These are phyloP conservation scores for Moesziomyces globuligerus DNA, from an alignment of 1,284 basidiomycete genomes.

Conservation along the genomic window DNA sequence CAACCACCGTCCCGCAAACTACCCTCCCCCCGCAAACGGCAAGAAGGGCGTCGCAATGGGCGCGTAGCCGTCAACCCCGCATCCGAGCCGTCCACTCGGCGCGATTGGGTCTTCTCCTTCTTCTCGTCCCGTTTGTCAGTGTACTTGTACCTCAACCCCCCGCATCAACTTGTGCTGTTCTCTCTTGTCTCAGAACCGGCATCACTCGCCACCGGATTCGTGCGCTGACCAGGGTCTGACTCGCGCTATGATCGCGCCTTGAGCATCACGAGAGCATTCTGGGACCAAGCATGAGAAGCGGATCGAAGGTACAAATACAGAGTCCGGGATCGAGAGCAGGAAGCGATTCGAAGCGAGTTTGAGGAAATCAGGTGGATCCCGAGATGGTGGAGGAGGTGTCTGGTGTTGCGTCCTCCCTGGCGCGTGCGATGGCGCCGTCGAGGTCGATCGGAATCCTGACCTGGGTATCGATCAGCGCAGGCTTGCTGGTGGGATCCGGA, in stretches of 20 bases:
- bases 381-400: slow-evolving; percentile 14
- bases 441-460: slow-evolving; percentile 50
- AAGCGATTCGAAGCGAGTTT: background rate
- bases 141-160: background rate
- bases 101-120: background rate
- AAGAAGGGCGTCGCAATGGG: slow-evolving; percentile 32
- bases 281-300: too few relatives aligned
- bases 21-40: background rate
- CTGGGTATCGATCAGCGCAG: slow-evolving; percentile 48
- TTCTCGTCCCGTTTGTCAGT: background rate
- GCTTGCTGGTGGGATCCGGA: slow-evolving; percentile 24
- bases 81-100: background rate
- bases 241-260: too few relatives aligned
- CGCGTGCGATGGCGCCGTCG: slow-evolving; percentile 28
- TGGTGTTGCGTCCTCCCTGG: slow-evolving; percentile 20
- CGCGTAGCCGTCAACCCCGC: background rate
- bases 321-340: background rate
- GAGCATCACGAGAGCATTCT: too few relatives aligned
- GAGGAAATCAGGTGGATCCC: slow-evolving; percentile 7
- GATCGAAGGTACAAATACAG: background rate
- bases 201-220: too few relatives aligned
- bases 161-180: too few relatives aligned
- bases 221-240: too few relatives aligned
- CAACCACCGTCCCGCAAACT: slow-evolving; percentile 5
- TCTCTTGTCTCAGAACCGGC: too few relatives aligned